Base-by-base conservation (phyloP, 805 yeast genomes). In the Pachysolen tannophilus region DNA sequence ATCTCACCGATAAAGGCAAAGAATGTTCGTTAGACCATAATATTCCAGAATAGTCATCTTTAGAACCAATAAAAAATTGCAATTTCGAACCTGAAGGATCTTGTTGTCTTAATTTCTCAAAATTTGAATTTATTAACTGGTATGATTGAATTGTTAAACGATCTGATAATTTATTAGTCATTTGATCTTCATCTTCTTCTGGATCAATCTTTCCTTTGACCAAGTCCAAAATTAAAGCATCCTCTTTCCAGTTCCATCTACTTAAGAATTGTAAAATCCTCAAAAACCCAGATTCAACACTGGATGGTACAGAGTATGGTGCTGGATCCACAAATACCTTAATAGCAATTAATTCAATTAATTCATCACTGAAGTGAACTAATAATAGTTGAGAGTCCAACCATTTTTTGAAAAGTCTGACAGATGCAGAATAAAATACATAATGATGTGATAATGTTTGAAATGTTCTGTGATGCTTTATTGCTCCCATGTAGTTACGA, bases 241-340 rank as follows among this genome's bases (percentile, higher is more conserved):
- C 86, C 43, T 83, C 94, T 47, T 75, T 81, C 98, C 98, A 92
- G 55, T 92, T 87, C 98, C 98, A 92, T 28, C 59, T 60, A 18
- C 94, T 69, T 30, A 92, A 55, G 48, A 81, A 83, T 31, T 72
- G 63, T 26, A 92, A 53, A 9, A 79, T 70, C 40, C 92, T 78
- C 39, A 84, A 61, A 52, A 92, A 86, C 5, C 95, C 98, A 37
- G 81, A 70, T 42, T 77, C 79, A 7, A 81, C 76, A 37, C 90
- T 78, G 19, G 80, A 74, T 3, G 98, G 97, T 2, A 75, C 69
- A 1, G 75, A 67, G 59, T 72, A 88, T n/a, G 97, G 95, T 0
- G 83, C 78, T 7, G 88, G 79, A 50, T 87, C 94, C 30, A 86
- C 81, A 60, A 90, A 92, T 14, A 85, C 84, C 46, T 82, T 78